Conservation (phyloP, 2,329 filamentous ascomycete species). For the Colletotrichum noveboracense region DNA sequence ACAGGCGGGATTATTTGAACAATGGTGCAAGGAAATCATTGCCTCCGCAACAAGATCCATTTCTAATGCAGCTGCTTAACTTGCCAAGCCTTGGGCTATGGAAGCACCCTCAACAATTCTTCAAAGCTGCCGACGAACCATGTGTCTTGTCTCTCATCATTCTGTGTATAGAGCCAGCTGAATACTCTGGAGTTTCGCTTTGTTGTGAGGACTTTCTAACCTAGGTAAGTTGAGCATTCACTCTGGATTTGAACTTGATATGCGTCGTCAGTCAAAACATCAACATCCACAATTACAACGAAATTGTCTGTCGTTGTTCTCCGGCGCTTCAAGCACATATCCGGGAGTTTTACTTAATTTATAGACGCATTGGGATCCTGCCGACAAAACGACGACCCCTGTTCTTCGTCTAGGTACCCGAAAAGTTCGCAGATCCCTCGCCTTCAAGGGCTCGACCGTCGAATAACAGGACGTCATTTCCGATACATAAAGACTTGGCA, state of each 20-base stretch:
- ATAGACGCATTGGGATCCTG: background rate
- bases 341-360: background rate
- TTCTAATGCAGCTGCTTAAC: background rate
- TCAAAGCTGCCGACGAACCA: background rate
- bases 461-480: background rate
- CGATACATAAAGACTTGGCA: background rate
- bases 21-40: too few species aligned
- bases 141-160: rapidly evolving
- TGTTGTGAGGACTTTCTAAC: background rate
- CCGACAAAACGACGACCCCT: background rate
- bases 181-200: background rate
- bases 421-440: background rate
- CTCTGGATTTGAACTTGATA: background rate
- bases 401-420: rapidly evolving
- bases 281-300: too few species aligned
- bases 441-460: rapidly evolving
- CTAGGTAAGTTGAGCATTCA: background rate
- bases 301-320: background rate
- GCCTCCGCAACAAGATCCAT: background rate
- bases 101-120: background rate
- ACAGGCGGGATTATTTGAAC: background rate
- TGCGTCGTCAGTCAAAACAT: background rate
- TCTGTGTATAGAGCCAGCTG: background rate
- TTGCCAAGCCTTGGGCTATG: background rate
- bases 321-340: background rate